Conservation (phyloP, 176 grass and related monocot genomes). For the Elymus sibiricus region DNA sequence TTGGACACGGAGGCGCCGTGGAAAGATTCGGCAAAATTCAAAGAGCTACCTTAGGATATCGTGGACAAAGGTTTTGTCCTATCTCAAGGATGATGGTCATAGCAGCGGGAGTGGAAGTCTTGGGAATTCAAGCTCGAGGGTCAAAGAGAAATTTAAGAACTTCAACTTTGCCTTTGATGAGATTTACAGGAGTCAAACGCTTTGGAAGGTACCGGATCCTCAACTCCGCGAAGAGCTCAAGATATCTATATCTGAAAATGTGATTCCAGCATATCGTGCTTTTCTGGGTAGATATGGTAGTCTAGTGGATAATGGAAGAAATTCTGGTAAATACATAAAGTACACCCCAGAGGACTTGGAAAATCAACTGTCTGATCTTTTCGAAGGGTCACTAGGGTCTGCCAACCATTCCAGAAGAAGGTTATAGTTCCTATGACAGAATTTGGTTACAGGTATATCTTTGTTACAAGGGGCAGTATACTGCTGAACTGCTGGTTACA, state of each 20-base stretch:
- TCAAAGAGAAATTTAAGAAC: conserved; percentile 91
- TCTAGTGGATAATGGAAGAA: conserved; percentile 69
- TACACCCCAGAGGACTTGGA: conserved; percentile 89
- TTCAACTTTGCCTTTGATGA: conserved; percentile 95
- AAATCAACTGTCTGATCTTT: conserved; percentile 74
- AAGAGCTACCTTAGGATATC: conserved; percentile 86
- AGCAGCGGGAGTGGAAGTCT: conserved; percentile 37
- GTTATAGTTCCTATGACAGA: conserved; percentile 33
- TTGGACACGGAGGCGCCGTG: conserved; percentile 67
- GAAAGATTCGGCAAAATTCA: conserved; percentile 79
- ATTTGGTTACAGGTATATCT: conserved; percentile 45
- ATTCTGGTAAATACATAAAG: conserved; percentile 73
- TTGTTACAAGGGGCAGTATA: conserved; percentile 32
- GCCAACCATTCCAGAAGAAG: conserved; percentile 62
- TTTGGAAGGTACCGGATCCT: conserved; percentile 88
- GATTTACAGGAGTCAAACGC: conserved; percentile 74
- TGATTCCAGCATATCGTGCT: conserved; percentile 92
- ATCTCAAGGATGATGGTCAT: conserved; percentile 82
- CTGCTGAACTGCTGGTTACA: conserved; percentile 4
- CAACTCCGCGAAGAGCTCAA: conserved; percentile 91
- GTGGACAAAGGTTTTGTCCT: conserved; percentile 87
- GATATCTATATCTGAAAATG: conserved; percentile 93
- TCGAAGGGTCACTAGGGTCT: conserved; percentile 69
- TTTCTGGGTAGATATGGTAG: conserved; percentile 85
- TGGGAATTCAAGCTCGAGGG: conserved; percentile 69